Evolutionary conservation across 352 stramenopile genomes (phyloP), one percentile per base, ranked within the genome.

Genomic region (Nothophytophthora sp.): DNA sequence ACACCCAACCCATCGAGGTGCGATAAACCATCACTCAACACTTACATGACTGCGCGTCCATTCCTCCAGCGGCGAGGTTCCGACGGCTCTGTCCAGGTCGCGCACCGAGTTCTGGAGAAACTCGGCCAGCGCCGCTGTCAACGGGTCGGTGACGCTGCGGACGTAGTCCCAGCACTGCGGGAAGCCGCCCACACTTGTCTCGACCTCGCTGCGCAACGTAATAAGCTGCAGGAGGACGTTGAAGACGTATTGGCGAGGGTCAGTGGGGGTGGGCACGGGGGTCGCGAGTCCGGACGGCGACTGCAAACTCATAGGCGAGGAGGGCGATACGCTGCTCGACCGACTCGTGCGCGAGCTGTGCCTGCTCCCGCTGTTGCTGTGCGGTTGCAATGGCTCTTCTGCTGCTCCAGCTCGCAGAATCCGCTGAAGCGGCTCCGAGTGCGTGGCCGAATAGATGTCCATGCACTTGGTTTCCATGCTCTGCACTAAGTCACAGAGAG

Each of bases 211-310:
- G 22, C 80, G 76, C 33, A 90, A 37, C 13, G 73, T 86, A 45
- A 94, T 88, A 15, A 94, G 60, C 47, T 88, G 75, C 30, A 92
- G 40, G 2, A 92, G 69, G 27, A 94, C 76, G 42, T 86, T 86
- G 44, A 94, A 92, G 1, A 94, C 73, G 49, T 94, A 92, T 49
- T 90, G 81, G 0, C 80, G 77, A 10, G 70, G 76, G 25, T 90
- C 76, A 5, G 73, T 76, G 3, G 73, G 75, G 24, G 71, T 68
- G 25, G 35, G 34, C 4, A 28, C 32, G 16, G 20, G 60, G 29
- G 52, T 55, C 22, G 50, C 22, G 0, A 25, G 18, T 40, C 27
- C 65, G 5, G 67, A 50, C 13, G 55, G 45, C 32, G 27, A 29
- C 13, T 67, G 50, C 34, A 61, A 28, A 4, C 39, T 2, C 7